Conservation (phyloP, 176 grass and related monocot species). For the Zea mays region Zm-B73-REFERENCE-NAM-5.0 NC_050101.1:153902001-153902500, state of each 20-base stretch:
- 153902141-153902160: constrained; percentile 46
- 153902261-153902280: neutral
- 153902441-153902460: constrained; percentile 51
- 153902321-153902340: constrained; percentile 79
- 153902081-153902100: constrained; percentile 34
- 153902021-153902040: constrained; percentile 50
- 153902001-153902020: neutral
- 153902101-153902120: constrained; percentile 51
- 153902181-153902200: constrained; percentile 45
- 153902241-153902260: constrained; percentile 32
- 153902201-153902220: constrained; percentile 49
- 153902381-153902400: neutral
- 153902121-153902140: constrained; percentile 35
- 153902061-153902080: constrained; percentile 53
- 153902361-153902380: constrained; percentile 32
- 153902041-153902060: constrained; percentile 66
- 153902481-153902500: neutral
- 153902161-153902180: constrained; percentile 64
- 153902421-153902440: constrained; percentile 60
- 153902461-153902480: constrained; percentile 19
- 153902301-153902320: constrained; percentile 28
- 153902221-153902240: constrained; percentile 63
- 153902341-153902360: constrained; percentile 71
- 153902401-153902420: constrained; percentile 17
- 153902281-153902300: constrained; percentile 25